A percentile compares a stretch with the other conserved stretches of the same genome.
Conservation (phyloP, 345 rosid genomes). For the Eucalyptus erythrocorys region DNA sequence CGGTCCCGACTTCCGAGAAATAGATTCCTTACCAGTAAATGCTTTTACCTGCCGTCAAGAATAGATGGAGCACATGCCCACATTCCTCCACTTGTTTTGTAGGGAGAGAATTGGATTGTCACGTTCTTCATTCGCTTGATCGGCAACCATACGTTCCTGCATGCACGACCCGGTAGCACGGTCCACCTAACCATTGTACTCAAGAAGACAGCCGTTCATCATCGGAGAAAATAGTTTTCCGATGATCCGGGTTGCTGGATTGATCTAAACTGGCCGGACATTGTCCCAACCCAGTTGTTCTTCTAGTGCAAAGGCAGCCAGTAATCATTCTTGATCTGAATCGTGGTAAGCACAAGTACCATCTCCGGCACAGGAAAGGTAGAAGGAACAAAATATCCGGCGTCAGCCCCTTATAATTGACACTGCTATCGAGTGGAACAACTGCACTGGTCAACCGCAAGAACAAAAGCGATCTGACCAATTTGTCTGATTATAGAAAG, state of each 20-base stretch:
- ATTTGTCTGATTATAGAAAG: background rate
- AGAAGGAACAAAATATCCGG: background rate
- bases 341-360: background rate
- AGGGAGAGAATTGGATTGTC: background rate
- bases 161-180: background rate
- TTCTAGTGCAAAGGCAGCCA: background rate
- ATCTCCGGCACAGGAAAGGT: background rate
- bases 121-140: background rate
- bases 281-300: background rate
- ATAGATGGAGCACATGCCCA: background rate
- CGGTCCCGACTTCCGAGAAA: background rate
- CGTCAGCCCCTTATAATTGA: background rate
- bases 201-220: background rate
- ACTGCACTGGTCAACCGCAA: background rate
- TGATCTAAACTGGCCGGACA: background rate
- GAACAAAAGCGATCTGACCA: background rate
- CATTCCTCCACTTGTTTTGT: background rate
- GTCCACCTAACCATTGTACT: background rate
- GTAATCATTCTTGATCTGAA: background rate
- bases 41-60: background rate
- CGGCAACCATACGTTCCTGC: background rate
- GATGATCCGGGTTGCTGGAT: background rate
- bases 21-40: background rate
- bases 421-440: background rate
- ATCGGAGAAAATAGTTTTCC: background rate